Percentiles rank a stretch among this genome's conserved stretches.
Evolutionary conservation across 352 stramenopile genomes (phyloP).

Genomic region (Phytopythium ostracodes): DNA sequence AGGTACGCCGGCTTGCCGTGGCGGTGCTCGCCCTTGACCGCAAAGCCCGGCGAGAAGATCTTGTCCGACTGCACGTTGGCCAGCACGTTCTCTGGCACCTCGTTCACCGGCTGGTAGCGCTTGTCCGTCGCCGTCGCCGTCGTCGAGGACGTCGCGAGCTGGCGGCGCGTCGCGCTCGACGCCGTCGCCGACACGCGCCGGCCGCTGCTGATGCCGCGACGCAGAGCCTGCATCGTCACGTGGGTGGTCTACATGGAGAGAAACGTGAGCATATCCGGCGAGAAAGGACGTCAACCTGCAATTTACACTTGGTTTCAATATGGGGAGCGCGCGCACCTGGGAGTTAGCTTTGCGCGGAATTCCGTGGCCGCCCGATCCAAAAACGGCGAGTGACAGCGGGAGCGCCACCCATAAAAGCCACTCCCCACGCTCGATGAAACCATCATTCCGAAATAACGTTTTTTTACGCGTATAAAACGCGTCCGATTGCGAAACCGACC

Average conservation of each 20-base stretch:
- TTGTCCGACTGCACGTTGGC: conserved; percentile 64
- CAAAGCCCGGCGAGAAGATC: conserved; percentile 85
- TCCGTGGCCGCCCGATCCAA: neutral
- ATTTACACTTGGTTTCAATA: neutral
- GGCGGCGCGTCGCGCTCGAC: neutral
- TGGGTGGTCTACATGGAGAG: no score
- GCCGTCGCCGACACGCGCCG: neutral
- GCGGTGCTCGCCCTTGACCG: conserved; percentile 61
- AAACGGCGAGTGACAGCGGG: neutral
- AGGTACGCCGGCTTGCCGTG: conserved; percentile 90
- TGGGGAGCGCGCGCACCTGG: neutral
- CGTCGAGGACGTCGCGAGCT: conserved; percentile 12
- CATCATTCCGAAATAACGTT: neutral
- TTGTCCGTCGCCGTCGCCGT: conserved; percentile 44
- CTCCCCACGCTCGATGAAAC: neutral
- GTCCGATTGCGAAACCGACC: conserved; percentile 4
- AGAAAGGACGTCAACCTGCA: no score
- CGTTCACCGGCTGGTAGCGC: conserved; percentile 79
- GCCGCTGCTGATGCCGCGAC: conserved; percentile 11
- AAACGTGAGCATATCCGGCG: no score
- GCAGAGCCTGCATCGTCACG: conserved; percentile 24
- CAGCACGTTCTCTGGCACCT: conserved; percentile 85
- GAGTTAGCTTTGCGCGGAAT: no score
- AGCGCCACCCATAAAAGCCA: neutral
- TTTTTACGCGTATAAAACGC: conserved; percentile 1